These are phyloP conservation scores for Pyracantha coccinea DNA, from an alignment of 331 rosid species.

Conservation along the genomic window DNA sequence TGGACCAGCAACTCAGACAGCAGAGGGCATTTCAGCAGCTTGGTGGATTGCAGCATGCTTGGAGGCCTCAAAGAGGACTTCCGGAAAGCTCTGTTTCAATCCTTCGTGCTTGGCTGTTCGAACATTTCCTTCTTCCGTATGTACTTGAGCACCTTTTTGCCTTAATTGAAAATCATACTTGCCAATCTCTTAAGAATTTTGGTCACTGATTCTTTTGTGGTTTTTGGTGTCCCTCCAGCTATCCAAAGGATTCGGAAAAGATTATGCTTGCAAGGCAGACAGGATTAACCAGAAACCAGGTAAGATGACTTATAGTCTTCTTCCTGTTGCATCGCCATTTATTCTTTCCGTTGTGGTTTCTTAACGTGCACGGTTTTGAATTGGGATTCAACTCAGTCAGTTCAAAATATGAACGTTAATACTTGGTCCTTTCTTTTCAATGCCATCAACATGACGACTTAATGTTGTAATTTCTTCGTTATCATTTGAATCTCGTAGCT, in stretches of 20 bases:
- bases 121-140: conserved; percentile 97
- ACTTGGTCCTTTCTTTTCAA: no score
- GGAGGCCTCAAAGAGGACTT: conserved; percentile 99
- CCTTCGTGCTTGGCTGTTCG: conserved; percentile 95
- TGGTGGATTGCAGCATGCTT: conserved; percentile 72
- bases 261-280: conserved; percentile 85
- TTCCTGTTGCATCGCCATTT: neutral
- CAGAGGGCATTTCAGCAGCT: conserved; percentile 83
- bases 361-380: neutral
- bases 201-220: conserved; percentile 9
- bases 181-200: neutral
- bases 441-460: neutral
- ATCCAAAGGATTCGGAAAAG: conserved; percentile 96
- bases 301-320: conserved; percentile 17
- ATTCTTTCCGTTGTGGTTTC: neutral
- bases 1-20: conserved; percentile 85
- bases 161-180: neutral
- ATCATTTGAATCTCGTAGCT: neutral
- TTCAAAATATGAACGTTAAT: neutral
- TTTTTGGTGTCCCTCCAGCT: conserved; percentile 38
- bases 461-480: neutral
- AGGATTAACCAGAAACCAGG: conserved; percentile 89
- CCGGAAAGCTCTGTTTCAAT: conserved; percentile 90
- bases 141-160: neutral
- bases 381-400: neutral